Conservation (phyloP, 306 rosid genomes). For the Medicago arabica region DNA sequence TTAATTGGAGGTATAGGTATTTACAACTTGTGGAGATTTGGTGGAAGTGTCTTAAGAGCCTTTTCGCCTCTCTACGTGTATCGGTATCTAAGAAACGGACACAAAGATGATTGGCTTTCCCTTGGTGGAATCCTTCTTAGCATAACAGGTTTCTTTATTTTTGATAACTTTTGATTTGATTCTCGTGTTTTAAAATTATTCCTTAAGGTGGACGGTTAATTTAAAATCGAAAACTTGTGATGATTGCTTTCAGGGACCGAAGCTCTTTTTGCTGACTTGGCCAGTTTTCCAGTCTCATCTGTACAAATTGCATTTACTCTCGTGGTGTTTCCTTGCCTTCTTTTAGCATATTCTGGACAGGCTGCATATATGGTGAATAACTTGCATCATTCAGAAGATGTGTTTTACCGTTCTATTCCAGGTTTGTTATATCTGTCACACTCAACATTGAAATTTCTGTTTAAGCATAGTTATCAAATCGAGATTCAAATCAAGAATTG, state of each 20-base stretch:
- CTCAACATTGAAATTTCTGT: background rate
- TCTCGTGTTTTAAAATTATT: constrained; percentile 10
- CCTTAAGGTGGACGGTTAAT: constrained; percentile 1
- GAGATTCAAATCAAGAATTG: too few relatives aligned
- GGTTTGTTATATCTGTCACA: constrained; percentile 57
- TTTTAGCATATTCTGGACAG: constrained; percentile 93
- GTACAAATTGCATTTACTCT: constrained; percentile 93
- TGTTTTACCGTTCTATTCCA: constrained; percentile 90
- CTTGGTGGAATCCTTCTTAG: constrained; percentile 98
- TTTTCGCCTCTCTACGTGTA: constrained; percentile 79
- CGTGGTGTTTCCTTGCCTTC: constrained; percentile 96
- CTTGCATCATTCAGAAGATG: constrained; percentile 51
- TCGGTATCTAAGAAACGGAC: constrained; percentile 71
- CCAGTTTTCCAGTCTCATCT: constrained; percentile 90
- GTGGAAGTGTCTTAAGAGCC: constrained; percentile 69
- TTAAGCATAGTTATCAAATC: too few relatives aligned
- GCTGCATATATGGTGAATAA: constrained; percentile 82
- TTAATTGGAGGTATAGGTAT: constrained; percentile 91
- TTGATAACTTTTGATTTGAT: constrained; percentile 23
- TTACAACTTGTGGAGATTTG: constrained; percentile 78
- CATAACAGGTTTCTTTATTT: constrained; percentile 76
- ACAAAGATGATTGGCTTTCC: constrained; percentile 79
- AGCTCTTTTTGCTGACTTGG: constrained; percentile 95
- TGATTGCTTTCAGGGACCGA: constrained; percentile 82
- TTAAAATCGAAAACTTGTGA: constrained; percentile 40